Evolutionary conservation across 495 filamentous ascomycete species (phyloP).

Genomic region (Lichina pygmaea): DNA sequence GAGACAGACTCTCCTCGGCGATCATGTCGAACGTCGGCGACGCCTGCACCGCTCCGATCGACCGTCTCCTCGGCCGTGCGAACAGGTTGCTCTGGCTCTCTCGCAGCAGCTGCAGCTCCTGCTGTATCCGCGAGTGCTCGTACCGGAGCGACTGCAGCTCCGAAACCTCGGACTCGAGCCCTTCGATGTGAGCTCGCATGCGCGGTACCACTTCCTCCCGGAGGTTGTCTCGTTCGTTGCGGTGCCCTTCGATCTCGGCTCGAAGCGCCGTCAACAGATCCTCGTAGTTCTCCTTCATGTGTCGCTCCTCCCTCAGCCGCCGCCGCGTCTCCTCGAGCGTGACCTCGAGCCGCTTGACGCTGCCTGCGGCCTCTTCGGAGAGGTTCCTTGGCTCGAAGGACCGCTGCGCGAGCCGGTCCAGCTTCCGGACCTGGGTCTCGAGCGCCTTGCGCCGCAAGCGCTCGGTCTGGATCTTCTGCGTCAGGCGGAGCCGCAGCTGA

Average conservation of each 20-base stretch:
- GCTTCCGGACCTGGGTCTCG: constrained; percentile 52
- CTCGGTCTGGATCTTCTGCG: constrained; percentile 64
- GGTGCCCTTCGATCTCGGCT: constrained; percentile 51
- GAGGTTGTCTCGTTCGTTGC: constrained; percentile 76
- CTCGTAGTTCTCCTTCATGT: constrained; percentile 80
- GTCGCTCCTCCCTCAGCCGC: constrained; percentile 59
- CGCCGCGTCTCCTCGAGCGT: constrained; percentile 57
- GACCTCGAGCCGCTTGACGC: constrained; percentile 48
- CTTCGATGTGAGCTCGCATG: constrained; percentile 43
- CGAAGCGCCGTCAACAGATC: constrained; percentile 66
- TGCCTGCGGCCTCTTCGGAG: constrained; percentile 20
- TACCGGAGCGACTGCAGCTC: constrained; percentile 42
- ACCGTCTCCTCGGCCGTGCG: constrained; percentile 13
- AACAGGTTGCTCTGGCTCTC: constrained; percentile 35
- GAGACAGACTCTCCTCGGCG: constrained; percentile 21
- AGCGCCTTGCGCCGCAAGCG: constrained; percentile 41
- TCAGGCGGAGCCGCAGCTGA: constrained; percentile 57
- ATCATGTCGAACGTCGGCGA: constrained; percentile 31
- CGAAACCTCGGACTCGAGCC: constrained; percentile 38
- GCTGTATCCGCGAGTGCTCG: constrained; percentile 52
- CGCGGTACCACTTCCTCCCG: constrained; percentile 64
- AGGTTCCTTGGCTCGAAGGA: constrained; percentile 6
- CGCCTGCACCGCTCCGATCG: constrained; percentile 7
- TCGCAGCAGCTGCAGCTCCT: constrained; percentile 44
- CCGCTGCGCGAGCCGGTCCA: constrained; percentile 46